A percentile compares a stretch with the other conserved stretches of the same genome.
phyloP scores from a whole-genome alignment of 176 grass and related monocot species.

The Juncus effusus region DNA sequence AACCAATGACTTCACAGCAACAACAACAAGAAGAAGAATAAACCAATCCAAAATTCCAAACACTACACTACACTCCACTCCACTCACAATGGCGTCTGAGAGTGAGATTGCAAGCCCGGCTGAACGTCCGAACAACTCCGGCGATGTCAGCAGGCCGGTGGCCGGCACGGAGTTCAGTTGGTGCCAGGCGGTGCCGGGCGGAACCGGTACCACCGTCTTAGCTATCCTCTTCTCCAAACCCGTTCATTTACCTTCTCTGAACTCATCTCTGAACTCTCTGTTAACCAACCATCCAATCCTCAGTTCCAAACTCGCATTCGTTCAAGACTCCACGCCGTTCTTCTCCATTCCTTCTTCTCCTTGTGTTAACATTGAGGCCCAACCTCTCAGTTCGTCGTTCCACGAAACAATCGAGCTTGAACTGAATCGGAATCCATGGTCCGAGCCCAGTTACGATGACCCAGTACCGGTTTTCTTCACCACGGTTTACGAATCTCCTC shows the following conservation, averaged over 20 bases:
- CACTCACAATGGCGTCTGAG: slow-evolving; percentile 37
- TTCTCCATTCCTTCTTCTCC: slow-evolving; percentile 30
- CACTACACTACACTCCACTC: too few relatives aligned
- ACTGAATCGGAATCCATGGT: slow-evolving; percentile 79
- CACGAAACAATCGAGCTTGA: slow-evolving; percentile 68
- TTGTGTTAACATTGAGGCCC: not conserved
- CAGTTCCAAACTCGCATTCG: slow-evolving; percentile 38
- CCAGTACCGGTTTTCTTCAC: slow-evolving; percentile 43
- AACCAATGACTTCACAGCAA: not conserved
- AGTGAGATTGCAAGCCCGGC: slow-evolving; percentile 1
- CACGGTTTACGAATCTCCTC: slow-evolving; percentile 47
- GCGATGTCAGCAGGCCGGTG: slow-evolving; percentile 18
- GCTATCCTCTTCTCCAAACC: slow-evolving; percentile 47
- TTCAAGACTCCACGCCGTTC: slow-evolving; percentile 32
- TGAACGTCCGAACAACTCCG: slow-evolving; percentile 13
- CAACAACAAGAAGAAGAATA: not conserved
- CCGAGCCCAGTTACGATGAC: slow-evolving; percentile 19
- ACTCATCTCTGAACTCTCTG: slow-evolving; percentile 40
- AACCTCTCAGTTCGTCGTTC: slow-evolving; percentile 35
- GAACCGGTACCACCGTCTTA: slow-evolving; percentile 73
- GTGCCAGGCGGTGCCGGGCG: slow-evolving; percentile 65
- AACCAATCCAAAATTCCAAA: not conserved
- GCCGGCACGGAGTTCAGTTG: slow-evolving; percentile 67
- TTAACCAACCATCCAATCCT: slow-evolving; percentile 59
- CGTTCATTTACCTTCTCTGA: slow-evolving; percentile 16